A percentile compares a stretch with the other conserved stretches of the same genome.
Evolutionary conservation across 345 rosid genomes (phyloP).

Genomic region (Dimocarpus longan): DNA sequence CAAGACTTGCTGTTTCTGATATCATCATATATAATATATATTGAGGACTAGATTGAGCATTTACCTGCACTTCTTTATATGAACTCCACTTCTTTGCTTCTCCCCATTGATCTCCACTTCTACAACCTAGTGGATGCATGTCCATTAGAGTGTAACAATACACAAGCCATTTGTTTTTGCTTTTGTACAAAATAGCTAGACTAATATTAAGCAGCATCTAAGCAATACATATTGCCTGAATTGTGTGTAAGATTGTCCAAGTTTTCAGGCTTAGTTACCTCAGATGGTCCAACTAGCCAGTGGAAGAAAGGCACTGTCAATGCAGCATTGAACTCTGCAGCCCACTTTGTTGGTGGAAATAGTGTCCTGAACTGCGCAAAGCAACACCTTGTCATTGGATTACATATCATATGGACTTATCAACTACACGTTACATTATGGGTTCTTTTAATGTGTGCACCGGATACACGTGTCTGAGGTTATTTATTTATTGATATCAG

Average conservation of each 20-base stretch:
- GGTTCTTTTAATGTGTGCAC: too few species aligned
- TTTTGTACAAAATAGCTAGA: neutral
- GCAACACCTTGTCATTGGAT: neutral
- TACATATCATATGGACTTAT: too few species aligned
- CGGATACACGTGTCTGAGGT: too few species aligned
- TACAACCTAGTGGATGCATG: slow-evolving; percentile 47
- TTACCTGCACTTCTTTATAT: slow-evolving; percentile 78
- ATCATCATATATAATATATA: neutral
- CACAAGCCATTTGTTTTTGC: neutral
- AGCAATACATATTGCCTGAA: neutral
- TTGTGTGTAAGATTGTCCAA: neutral
- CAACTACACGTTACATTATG: too few species aligned
- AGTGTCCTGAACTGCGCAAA: slow-evolving; percentile 71
- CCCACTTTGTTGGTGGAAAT: slow-evolving; percentile 96
- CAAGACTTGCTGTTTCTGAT: neutral
- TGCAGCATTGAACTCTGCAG: slow-evolving; percentile 93
- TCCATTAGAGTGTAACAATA: neutral
- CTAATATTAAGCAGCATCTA: neutral
- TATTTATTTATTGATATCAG: too few species aligned
- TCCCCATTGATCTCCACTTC: slow-evolving; percentile 84
- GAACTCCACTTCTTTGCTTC: slow-evolving; percentile 95
- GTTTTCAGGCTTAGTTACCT: slow-evolving; percentile 41
- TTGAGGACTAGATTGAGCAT: neutral
- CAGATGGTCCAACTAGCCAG: slow-evolving; percentile 96
- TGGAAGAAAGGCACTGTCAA: slow-evolving; percentile 93